Evolutionary conservation across 129 eudicot genomes (phyloP).

Genomic region (Flaveria ramosissima): DNA sequence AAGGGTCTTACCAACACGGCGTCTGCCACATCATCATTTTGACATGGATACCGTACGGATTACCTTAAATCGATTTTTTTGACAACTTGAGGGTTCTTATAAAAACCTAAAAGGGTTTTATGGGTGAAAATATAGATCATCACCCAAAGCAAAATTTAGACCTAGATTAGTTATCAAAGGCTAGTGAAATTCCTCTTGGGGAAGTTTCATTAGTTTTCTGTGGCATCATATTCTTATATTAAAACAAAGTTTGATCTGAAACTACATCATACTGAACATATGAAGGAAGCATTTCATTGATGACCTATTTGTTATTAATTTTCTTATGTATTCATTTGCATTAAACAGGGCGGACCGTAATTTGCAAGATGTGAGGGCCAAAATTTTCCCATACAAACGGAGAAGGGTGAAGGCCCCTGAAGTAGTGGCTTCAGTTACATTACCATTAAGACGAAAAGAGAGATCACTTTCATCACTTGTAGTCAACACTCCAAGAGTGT

Average conservation of each 20-base stretch:
- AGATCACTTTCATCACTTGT: slow-evolving; percentile 84
- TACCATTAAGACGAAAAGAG: slow-evolving; percentile 75
- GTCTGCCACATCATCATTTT: not conserved
- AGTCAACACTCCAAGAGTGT: slow-evolving; percentile 74
- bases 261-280: not conserved
- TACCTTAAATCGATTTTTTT: not conserved
- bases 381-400: slow-evolving; percentile 80
- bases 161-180: not conserved
- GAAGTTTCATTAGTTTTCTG: too few relatives aligned
- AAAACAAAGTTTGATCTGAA: not conserved
- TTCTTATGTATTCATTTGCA: not conserved
- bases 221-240: not conserved
- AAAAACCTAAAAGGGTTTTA: not conserved
- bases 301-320: not conserved
- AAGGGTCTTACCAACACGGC: not conserved
- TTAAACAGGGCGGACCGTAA: slow-evolving; percentile 83
- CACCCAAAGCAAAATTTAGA: not conserved
- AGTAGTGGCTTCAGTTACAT: slow-evolving; percentile 42
- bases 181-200: not conserved
- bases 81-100: not conserved
- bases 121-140: not conserved
- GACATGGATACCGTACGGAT: not conserved
- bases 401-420: slow-evolving; percentile 70
- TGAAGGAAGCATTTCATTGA: not conserved
- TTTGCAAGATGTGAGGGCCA: slow-evolving; percentile 75